These are phyloP conservation scores for Phytophthora niederhauseri DNA, from an alignment of 352 stramenopile species.

Conservation along the genomic window DNA sequence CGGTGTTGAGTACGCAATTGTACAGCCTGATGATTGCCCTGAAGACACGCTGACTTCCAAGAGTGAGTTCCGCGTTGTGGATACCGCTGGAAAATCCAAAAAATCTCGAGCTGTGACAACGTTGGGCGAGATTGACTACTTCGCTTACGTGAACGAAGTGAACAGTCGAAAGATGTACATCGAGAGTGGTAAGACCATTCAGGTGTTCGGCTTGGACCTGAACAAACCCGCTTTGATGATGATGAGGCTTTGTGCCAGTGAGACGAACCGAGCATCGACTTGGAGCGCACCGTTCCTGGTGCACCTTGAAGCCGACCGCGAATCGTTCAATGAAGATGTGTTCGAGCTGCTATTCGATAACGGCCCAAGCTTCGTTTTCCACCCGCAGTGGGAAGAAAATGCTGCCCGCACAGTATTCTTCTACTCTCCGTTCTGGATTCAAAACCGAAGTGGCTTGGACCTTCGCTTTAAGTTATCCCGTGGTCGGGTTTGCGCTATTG, in stretches of 20 bases:
- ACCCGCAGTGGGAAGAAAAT: constrained; percentile 72
- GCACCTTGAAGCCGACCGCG: constrained; percentile 51
- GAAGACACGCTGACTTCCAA: constrained; percentile 59
- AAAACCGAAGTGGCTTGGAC: constrained; percentile 84
- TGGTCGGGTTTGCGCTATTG: constrained; percentile 58
- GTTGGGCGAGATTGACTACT: constrained; percentile 68
- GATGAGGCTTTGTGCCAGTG: constrained; percentile 70
- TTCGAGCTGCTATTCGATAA: constrained; percentile 74
- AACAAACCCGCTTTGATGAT: constrained; percentile 73
- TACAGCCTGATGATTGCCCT: constrained; percentile 78
- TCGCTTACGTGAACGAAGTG: constrained; percentile 76
- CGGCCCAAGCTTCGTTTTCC: constrained; percentile 66
- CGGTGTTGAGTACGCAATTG: constrained; percentile 84
- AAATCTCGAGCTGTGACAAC: constrained; percentile 51
- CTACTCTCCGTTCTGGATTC: constrained; percentile 85
- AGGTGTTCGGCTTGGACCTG: constrained; percentile 84
- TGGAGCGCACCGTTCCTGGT: constrained; percentile 78
- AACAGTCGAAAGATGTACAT: constrained; percentile 77
- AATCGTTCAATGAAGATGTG: constrained; percentile 52
- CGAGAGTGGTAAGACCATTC: constrained; percentile 80
- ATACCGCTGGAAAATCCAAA: constrained; percentile 45
- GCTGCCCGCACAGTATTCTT: constrained; percentile 65
- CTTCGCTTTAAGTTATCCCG: constrained; percentile 69
- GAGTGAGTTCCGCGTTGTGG: constrained; percentile 54
- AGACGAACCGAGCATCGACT: constrained; percentile 43